Conservation (phyloP, 257 asterid species). For the Primulina eburnea region DNA sequence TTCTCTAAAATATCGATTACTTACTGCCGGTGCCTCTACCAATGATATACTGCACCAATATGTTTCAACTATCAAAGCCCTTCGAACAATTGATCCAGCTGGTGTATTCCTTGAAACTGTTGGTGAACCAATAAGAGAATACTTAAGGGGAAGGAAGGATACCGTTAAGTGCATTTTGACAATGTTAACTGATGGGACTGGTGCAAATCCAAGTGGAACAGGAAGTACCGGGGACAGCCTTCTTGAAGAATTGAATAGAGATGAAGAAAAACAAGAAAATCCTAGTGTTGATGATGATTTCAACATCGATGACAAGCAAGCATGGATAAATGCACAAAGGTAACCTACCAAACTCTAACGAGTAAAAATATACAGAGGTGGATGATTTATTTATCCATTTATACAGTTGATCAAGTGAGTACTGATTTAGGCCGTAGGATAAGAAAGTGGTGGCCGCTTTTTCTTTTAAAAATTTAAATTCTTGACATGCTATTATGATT, state of each 20-base stretch:
- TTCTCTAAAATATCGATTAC: conserved; percentile 75
- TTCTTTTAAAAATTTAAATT: conserved; percentile 23
- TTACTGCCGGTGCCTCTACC: conserved; percentile 98
- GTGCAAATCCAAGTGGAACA: conserved; percentile 73
- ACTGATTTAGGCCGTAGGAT: conserved; percentile 3
- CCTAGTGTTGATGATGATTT: conserved; percentile 64
- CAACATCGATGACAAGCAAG: conserved; percentile 82
- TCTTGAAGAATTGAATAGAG: conserved; percentile 93
- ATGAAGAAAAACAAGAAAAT: conserved; percentile 92
- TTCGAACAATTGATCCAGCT: conserved; percentile 95
- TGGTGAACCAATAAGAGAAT: conserved; percentile 95
- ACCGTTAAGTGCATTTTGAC: conserved; percentile 95
- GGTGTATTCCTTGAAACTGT: conserved; percentile 97
- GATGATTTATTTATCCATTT: conserved; percentile 5
- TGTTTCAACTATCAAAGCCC: conserved; percentile 94
- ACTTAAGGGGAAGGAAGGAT: conserved; percentile 93
- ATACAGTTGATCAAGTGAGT: conserved; percentile 8
- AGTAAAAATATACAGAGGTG: neutral
- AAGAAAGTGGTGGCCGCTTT: conserved; percentile 5
- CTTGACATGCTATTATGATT: conserved; percentile 35
- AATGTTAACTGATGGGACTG: conserved; percentile 96
- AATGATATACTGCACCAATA: conserved; percentile 90
- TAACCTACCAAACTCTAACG: conserved; percentile 25
- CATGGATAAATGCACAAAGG: conserved; percentile 91
- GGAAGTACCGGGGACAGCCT: conserved; percentile 91